These are phyloP conservation scores for Grosmannia penicillata DNA, from an alignment of 2,329 filamentous ascomycete genomes.

Conservation along the genomic window DNA sequence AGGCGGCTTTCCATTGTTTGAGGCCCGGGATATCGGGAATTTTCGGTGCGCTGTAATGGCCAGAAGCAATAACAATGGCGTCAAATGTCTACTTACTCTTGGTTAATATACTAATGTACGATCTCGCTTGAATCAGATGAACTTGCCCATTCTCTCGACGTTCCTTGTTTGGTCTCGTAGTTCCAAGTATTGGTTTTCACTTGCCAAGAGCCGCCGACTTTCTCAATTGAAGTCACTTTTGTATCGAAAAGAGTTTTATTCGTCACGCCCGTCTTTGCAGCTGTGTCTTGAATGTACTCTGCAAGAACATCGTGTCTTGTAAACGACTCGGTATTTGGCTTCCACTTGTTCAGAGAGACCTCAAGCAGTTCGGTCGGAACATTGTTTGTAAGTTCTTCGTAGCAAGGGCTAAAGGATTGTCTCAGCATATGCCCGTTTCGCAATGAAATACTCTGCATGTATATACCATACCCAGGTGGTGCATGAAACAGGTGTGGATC, in stretches of 20 bases:
- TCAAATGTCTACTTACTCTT: constrained; percentile 32
- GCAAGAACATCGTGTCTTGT: constrained; percentile 41
- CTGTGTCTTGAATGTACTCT: constrained; percentile 46
- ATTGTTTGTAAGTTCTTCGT: constrained; percentile 52
- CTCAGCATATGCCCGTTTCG: constrained; percentile 4
- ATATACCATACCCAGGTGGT: constrained; percentile 1
- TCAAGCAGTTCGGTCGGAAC: constrained; percentile 46
- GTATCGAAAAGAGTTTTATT: constrained; percentile 39
- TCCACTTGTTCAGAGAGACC: constrained; percentile 34
- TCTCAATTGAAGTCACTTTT: constrained; percentile 36
- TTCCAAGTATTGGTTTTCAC: constrained; percentile 4
- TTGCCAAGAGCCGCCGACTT: constrained; percentile 15
- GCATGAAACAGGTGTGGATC: constrained; percentile 16
- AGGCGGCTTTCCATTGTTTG: constrained; percentile 36
- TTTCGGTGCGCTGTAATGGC: constrained; percentile 50
- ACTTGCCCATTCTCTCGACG: background rate
- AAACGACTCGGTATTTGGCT: constrained; percentile 41
- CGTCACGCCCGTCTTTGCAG: constrained; percentile 32
- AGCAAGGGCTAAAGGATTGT: constrained; percentile 26
- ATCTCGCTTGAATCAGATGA: background rate
- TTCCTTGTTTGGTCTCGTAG: background rate
- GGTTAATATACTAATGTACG: background rate
- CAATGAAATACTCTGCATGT: too few relatives aligned
- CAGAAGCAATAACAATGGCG: constrained; percentile 49
- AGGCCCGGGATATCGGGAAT: constrained; percentile 47